Conservation (phyloP, 108 stramenopile species). For the Seminavis robusta region DNA sequence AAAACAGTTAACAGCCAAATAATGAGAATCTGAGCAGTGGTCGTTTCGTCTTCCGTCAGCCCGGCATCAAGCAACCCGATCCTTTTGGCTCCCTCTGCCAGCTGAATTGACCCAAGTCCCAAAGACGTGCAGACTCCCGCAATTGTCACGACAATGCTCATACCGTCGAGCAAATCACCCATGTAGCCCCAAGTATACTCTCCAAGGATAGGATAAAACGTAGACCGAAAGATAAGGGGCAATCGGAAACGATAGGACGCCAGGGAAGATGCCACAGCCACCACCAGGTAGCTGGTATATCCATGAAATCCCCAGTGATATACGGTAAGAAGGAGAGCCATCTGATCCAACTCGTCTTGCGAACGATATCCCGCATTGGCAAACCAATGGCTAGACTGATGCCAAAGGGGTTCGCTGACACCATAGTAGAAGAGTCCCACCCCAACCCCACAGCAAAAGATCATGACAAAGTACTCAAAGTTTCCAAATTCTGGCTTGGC, state of each 20-base stretch:
- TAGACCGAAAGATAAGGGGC: conserved; percentile 46
- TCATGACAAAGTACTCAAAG: conserved; percentile 53
- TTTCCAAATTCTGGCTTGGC: conserved; percentile 46
- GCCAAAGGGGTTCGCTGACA: conserved; percentile 55
- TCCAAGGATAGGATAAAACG: conserved; percentile 54
- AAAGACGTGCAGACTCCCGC: conserved; percentile 60
- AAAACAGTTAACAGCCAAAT: conserved; percentile 50
- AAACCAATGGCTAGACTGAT: conserved; percentile 27
- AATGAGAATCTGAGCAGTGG: conserved; percentile 15
- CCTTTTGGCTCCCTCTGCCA: conserved; percentile 36
- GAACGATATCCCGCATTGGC: conserved; percentile 40
- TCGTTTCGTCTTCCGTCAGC: conserved; percentile 8
- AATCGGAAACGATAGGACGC: conserved; percentile 36
- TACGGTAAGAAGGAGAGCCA: conserved; percentile 43
- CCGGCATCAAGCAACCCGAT: conserved; percentile 30
- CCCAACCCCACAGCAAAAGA: conserved; percentile 54
- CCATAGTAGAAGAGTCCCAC: too few relatives aligned
- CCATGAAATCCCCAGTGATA: conserved; percentile 67
- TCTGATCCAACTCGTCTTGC: conserved; percentile 44
- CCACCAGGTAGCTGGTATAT: conserved; percentile 50
- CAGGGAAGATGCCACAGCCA: conserved; percentile 41
- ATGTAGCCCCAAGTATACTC: conserved; percentile 58
- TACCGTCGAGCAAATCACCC: conserved; percentile 55
- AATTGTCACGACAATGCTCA: conserved; percentile 50
- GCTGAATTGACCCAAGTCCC: conserved; percentile 51